Percentiles rank a stretch among this genome's conserved stretches.
Conservation (phyloP, 768 basidiomycete genomes). For the Russula lepida region DNA sequence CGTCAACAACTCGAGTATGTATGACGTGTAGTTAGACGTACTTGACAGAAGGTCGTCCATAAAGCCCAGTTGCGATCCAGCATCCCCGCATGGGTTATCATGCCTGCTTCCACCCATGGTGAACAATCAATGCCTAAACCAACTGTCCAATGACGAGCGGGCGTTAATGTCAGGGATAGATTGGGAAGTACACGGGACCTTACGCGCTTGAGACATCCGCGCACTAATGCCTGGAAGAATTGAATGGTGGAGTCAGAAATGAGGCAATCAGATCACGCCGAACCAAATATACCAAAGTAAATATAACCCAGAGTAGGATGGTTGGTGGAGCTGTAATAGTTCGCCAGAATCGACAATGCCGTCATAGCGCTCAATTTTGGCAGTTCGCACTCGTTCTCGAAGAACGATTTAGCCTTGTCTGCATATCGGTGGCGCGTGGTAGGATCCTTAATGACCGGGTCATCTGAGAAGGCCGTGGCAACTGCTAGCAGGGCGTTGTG, state of each 20-base stretch:
- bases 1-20: not conserved
- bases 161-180: not conserved
- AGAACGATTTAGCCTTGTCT: constrained; percentile 31
- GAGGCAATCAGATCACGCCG: not conserved
- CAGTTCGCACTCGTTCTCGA: constrained; percentile 34
- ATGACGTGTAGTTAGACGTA: constrained; percentile 19
- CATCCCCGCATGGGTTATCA: constrained; percentile 45
- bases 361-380: constrained; percentile 37
- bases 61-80: constrained; percentile 52
- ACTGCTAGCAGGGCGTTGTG: constrained; percentile 56
- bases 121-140: constrained; percentile 51
- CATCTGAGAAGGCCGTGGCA: constrained; percentile 33
- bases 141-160: constrained; percentile 30
- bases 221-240: constrained; percentile 43
- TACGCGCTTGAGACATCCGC: constrained; percentile 51
- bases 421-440: constrained; percentile 30
- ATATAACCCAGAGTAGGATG: constrained; percentile 39
- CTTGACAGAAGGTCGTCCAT: constrained; percentile 52
- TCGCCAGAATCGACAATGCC: constrained; percentile 33
- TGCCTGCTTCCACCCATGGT: constrained; percentile 44
- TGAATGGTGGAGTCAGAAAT: not conserved
- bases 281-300: constrained; percentile 30
- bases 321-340: constrained; percentile 32
- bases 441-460: constrained; percentile 27
- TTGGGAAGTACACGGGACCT: constrained; percentile 24